Base-by-base conservation (phyloP, 257 asterid species). In the Rhazya stricta region DNA sequence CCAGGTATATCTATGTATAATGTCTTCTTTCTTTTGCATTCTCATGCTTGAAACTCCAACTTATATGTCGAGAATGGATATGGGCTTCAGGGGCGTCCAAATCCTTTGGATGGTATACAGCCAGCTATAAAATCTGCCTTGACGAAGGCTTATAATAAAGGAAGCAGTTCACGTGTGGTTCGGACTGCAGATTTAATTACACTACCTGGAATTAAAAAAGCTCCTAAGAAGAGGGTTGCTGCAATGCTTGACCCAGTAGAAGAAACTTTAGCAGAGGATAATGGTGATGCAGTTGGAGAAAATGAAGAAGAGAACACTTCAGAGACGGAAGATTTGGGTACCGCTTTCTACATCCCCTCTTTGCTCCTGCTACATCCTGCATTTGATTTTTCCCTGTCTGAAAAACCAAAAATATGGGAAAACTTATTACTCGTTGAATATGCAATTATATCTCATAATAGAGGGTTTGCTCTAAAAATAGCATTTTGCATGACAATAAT, bases 161-260 rank as follows among this genome's bases (percentile, higher is more conserved):
- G 97, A 80, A 89, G 96, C 85, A 88, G 94, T 67, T 88, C 93
- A 11, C 99, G 96, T 67, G 88, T 85, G 75, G 78, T 95, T 71
- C 83, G 90, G 62, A 77, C 96, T 78, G 98, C 98, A 56, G 98
- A 92, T 86, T 80, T 95, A 77, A 84, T 95, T 71, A 88, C 86
- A 1, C 91, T 95, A 83, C 97, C 98, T 75, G 98, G 98, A 70
- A 72, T 91, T 12, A 95, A 87, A 67, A 95, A 92, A 84, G 94
- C 91, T 50, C 98, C 93, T 18, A 89, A 87, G 85, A 95, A 95
- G 82, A 88, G 99, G 77, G 86, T 95, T 79, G 96, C 94, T 71
- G 98, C 98, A 11, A 92, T 92, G 96, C 84, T 95, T 65, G 99
- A 95, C 86, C 98, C 97, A 25, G 77, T 81, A 13, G 97, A 90